phyloP scores from a whole-genome alignment of 164 flowering plant genomes.

The Stephania japonica region DNA sequence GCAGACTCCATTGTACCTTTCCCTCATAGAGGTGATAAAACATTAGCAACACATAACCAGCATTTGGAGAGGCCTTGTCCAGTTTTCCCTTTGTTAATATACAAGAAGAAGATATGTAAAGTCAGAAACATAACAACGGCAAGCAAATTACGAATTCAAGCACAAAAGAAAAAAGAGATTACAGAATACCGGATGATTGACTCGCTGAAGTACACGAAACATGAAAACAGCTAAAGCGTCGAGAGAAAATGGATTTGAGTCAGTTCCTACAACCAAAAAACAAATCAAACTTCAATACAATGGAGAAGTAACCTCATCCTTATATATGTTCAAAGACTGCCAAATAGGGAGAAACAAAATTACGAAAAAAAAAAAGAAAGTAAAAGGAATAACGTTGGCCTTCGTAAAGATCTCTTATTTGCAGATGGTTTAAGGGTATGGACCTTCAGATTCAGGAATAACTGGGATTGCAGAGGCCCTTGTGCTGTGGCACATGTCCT shows the following conservation, averaged over 20 bases:
- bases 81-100: slow-evolving; percentile 67
- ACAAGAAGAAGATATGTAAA: slow-evolving; percentile 6
- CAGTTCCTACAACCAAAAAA: slow-evolving; percentile 51
- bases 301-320: background rate
- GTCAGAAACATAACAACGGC: background rate
- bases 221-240: slow-evolving; percentile 91
- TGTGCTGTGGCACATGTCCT: slow-evolving; percentile 75
- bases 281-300: background rate
- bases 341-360: too few species aligned
- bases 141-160: background rate
- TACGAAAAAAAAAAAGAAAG: too few species aligned
- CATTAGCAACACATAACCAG: slow-evolving; percentile 90
- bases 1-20: slow-evolving; percentile 42
- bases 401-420: too few species aligned
- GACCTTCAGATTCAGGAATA: slow-evolving; percentile 89
- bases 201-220: slow-evolving; percentile 85
- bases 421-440: background rate
- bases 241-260: slow-evolving; percentile 88
- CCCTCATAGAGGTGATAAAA: slow-evolving; percentile 95
- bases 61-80: slow-evolving; percentile 85
- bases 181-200: slow-evolving; percentile 80
- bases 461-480: slow-evolving; percentile 86
- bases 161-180: background rate
- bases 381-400: too few species aligned
- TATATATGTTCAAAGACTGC: background rate